phyloP scores from a whole-genome alignment of 768 basidiomycete species.

The Naganishia kalamii region DNA sequence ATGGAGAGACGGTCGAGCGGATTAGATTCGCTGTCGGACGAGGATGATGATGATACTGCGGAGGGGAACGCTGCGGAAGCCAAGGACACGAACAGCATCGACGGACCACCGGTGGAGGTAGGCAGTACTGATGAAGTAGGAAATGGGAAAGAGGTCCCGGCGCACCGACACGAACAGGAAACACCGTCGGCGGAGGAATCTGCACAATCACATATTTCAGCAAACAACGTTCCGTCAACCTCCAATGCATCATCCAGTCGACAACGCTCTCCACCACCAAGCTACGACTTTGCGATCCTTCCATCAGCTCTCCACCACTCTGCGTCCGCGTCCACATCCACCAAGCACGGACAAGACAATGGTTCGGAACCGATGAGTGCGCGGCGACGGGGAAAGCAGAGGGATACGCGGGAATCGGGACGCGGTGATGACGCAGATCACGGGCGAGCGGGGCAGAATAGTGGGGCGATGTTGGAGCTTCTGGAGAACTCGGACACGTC shows the following conservation, averaged over 20 bases:
- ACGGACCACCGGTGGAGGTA: too few relatives aligned
- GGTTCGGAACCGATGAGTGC: not conserved
- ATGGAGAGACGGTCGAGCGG: not conserved
- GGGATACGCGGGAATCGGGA: not conserved
- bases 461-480: not conserved
- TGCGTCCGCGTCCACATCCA: not conserved
- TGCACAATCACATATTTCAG: not conserved
- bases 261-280: conserved; percentile 1
- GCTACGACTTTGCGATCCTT: not conserved
- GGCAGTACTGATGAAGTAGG: not conserved
- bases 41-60: not conserved
- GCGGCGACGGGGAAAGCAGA: not conserved
- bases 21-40: not conserved
- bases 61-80: too few relatives aligned
- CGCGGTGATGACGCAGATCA: too few relatives aligned
- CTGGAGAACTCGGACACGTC: conserved; percentile 1
- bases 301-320: conserved; percentile 2
- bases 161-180: not conserved
- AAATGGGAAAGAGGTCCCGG: not conserved
- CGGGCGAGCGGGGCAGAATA: not conserved
- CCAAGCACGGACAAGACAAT: not conserved
- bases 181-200: not conserved
- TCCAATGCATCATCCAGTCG: not conserved
- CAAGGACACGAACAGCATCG: too few relatives aligned
- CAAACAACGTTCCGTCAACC: not conserved